phyloP scores from a whole-genome alignment of 805 yeast genomes.

The Metschnikowia matae region DNA sequence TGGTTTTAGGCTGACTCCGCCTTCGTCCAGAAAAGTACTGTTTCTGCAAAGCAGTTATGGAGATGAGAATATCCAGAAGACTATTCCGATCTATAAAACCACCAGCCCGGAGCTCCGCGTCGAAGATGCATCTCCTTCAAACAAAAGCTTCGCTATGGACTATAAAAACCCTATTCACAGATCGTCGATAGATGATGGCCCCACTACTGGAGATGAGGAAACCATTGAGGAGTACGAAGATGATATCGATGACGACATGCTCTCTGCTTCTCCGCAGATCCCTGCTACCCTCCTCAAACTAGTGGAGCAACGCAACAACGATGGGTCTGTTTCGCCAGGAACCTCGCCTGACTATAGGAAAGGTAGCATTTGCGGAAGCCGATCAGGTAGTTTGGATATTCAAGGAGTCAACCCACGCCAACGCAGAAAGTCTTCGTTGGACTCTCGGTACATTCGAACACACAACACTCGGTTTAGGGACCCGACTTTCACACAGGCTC shows the following conservation, averaged over 20 bases:
- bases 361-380: conserved; percentile 11
- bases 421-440: conserved; percentile 27
- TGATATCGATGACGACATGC: conserved; percentile 40
- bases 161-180: neutral
- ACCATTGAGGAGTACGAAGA: conserved; percentile 33
- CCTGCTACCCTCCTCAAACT: conserved; percentile 55
- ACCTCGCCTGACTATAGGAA: conserved; percentile 25
- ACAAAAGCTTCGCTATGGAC: neutral
- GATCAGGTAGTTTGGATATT: conserved; percentile 22
- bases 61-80: neutral
- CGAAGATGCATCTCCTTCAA: neutral
- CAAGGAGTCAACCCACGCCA: conserved; percentile 4
- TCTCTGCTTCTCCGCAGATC: conserved; percentile 66
- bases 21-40: conserved; percentile 2
- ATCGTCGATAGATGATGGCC: conserved; percentile 8
- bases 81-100: neutral
- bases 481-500: conserved; percentile 9
- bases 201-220: conserved; percentile 20
- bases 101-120: neutral
- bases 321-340: conserved; percentile 25
- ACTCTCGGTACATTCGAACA: conserved; percentile 25
- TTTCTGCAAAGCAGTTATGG: conserved; percentile 3
- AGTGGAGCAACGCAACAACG: conserved; percentile 45
- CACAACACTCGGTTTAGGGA: conserved; percentile 20
- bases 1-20: neutral